These are phyloP conservation scores for Cercospora sp. DNA, from an alignment of 2,329 filamentous ascomycete genomes.

Conservation along the genomic window DNA sequence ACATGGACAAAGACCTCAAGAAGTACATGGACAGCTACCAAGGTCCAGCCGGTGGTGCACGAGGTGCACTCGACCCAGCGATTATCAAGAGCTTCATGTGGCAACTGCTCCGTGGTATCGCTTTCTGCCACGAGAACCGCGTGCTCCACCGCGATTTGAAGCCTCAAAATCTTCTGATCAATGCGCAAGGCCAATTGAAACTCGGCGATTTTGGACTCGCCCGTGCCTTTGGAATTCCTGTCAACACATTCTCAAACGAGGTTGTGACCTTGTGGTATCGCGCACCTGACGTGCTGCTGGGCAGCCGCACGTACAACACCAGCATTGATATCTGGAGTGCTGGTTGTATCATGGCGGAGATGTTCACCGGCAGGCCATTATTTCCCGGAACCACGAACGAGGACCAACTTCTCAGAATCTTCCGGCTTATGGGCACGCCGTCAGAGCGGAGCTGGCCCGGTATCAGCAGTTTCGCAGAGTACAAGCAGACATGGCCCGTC, in stretches of 20 bases:
- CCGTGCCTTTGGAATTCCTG: conserved; percentile 91
- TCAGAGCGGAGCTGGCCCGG: conserved; percentile 95
- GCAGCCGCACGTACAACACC: conserved; percentile 96
- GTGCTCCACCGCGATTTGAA: conserved; percentile 95
- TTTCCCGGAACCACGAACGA: conserved; percentile 98
- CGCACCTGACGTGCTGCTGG: conserved; percentile 90
- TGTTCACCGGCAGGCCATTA: conserved; percentile 93
- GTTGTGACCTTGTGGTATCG: conserved; percentile 98
- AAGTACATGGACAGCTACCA: conserved; percentile 81
- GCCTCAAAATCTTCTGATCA: conserved; percentile 94
- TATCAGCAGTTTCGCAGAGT: conserved; percentile 94
- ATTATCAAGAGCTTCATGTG: conserved; percentile 99
- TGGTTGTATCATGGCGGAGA: conserved; percentile 99
- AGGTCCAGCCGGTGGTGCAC: conserved; percentile 68
- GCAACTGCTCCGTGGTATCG: conserved; percentile 90
- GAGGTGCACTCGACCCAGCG: conserved; percentile 80
- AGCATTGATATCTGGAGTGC: conserved; percentile 99
- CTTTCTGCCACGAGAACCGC: conserved; percentile 96
- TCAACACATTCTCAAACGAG: conserved; percentile 98
- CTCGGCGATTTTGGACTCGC: conserved; percentile 93
- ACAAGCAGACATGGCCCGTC: conserved; percentile 92
- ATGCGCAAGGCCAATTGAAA: conserved; percentile 85
- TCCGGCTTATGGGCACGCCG: conserved; percentile 96
- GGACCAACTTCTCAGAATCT: conserved; percentile 95
- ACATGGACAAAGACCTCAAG: conserved; percentile 97